Evolutionary conservation across 345 rosid genomes (phyloP), one percentile per base, ranked within the genome.

Genomic region (Bruguiera parviflora): DNA sequence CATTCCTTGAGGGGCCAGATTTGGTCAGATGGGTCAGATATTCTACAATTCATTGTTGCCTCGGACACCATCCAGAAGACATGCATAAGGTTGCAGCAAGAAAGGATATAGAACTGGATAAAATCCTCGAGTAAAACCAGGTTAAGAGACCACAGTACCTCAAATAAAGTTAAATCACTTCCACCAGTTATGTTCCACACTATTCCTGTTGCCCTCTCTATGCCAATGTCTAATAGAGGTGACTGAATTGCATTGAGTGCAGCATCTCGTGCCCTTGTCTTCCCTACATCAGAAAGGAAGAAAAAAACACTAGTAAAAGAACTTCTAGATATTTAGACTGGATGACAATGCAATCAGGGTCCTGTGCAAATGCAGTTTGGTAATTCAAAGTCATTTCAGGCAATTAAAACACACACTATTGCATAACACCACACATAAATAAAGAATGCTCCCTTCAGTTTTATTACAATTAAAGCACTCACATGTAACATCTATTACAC

Each of bases 111-210:
- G 49, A 43, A 43, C 49, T 13, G 18, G 47, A n/a, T 9, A 15
- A 5, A 59, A 43, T 58, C 63, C 28, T 27, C n/a, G 5, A 16
- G 65, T 8, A 19, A 20, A 27, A 28, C 46, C 33, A 55, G 63
- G 49, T 16, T 1, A 46, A 46, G 68, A 57, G 68, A 72, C 62
- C 72, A 57, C 58, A 19, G 56, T 39, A 91, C 99, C 99, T 92
- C 99, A 58, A 85, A 88, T 77, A 95, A 77, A 73, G 97, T 95
- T 73, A 92, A 71, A 79, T 95, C 96, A 58, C 75, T 85, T 84
- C 97, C 99, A 73, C 98, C 98, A 66, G 98, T 94, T 63, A 95
- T 95, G 84, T 92, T 95, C 99, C 99, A 95, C 47, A 95, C 96
- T 24, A 95, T 92, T 66, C 99, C 99, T 61, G 99, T 95, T 63